These are phyloP conservation scores for Schwanniomyces pseudopolymorphus DNA, from an alignment of 805 yeast genomes.

Conservation along the genomic window DNA sequence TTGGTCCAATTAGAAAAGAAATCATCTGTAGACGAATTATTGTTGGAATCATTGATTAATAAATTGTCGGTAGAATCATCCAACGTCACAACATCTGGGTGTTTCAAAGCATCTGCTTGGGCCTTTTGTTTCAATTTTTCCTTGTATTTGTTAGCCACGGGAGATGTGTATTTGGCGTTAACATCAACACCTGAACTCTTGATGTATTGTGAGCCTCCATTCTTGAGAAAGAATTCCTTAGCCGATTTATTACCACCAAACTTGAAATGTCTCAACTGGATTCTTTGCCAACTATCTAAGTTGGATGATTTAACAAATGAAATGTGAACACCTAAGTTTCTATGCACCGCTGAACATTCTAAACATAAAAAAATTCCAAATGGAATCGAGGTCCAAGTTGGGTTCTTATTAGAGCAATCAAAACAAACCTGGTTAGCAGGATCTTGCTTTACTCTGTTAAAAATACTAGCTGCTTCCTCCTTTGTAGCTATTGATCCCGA, in stretches of 20 bases:
- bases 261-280: conserved; percentile 87
- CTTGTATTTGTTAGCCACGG: conserved; percentile 78
- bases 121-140: conserved; percentile 74
- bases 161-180: conserved; percentile 74
- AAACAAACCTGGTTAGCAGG: conserved; percentile 85
- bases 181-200: conserved; percentile 53
- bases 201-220: conserved; percentile 79
- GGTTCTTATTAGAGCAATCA: conserved; percentile 91
- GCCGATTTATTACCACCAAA: conserved; percentile 91
- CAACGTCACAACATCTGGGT: conserved; percentile 73
- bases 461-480: conserved; percentile 67
- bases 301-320: conserved; percentile 91
- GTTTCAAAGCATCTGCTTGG: conserved; percentile 59
- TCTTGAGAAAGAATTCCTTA: conserved; percentile 75
- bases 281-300: conserved; percentile 91
- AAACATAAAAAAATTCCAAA: conserved; percentile 90
- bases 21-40: conserved; percentile 63
- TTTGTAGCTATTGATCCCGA: conserved; percentile 58
- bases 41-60: conserved; percentile 26
- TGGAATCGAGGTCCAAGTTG: conserved; percentile 98
- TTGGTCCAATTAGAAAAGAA: conserved; percentile 92
- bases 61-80: conserved; percentile 42
- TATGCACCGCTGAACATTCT: conserved; percentile 93
- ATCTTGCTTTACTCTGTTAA: conserved; percentile 58
- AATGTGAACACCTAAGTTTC: conserved; percentile 94